phyloP scores from a whole-genome alignment of 2,329 filamentous ascomycete genomes.

The Cordyceps pruinosa region DNA sequence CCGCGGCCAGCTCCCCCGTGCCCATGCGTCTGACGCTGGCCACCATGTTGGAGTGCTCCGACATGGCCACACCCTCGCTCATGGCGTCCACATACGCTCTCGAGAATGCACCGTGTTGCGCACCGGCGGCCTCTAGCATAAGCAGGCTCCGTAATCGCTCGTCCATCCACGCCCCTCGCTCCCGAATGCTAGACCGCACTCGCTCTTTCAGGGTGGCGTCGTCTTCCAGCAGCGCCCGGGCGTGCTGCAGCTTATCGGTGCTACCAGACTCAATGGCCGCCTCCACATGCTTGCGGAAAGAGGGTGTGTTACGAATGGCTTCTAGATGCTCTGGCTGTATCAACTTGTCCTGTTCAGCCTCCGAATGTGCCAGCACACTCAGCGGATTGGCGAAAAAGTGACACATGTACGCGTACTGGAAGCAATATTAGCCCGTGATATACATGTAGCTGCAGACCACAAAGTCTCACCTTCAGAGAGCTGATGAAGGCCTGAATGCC shows the following conservation, averaged over 20 bases:
- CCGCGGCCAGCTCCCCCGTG: constrained; percentile 19
- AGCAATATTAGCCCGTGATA: not conserved
- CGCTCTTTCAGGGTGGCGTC: constrained; percentile 47
- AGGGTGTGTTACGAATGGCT: constrained; percentile 60
- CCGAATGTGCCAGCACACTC: constrained; percentile 50
- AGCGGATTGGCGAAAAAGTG: constrained; percentile 76
- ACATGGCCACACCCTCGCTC: constrained; percentile 45
- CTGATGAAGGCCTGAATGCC: constrained; percentile 67
- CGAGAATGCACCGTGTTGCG: constrained; percentile 37
- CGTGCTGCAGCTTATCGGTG: constrained; percentile 36
- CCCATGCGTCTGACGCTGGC: constrained; percentile 54
- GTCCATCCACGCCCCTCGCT: constrained; percentile 32
- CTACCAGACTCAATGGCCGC: constrained; percentile 35
- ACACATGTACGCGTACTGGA: constrained; percentile 75
- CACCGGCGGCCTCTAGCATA: constrained; percentile 34
- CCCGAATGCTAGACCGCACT: constrained; percentile 27
- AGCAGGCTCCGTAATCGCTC: constrained; percentile 43
- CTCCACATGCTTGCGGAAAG: constrained; percentile 56
- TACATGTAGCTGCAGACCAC: not conserved
- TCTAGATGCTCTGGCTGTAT: constrained; percentile 58
- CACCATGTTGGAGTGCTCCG: constrained; percentile 47
- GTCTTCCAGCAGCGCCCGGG: constrained; percentile 48
- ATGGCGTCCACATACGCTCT: constrained; percentile 56
- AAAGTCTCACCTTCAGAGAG: constrained; percentile 52
- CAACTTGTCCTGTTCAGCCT: constrained; percentile 22